Evolutionary conservation across 2,329 filamentous ascomycete species (phyloP), one percentile per base, ranked within the genome.

Genomic region (Botrytis sinoallii): DNA sequence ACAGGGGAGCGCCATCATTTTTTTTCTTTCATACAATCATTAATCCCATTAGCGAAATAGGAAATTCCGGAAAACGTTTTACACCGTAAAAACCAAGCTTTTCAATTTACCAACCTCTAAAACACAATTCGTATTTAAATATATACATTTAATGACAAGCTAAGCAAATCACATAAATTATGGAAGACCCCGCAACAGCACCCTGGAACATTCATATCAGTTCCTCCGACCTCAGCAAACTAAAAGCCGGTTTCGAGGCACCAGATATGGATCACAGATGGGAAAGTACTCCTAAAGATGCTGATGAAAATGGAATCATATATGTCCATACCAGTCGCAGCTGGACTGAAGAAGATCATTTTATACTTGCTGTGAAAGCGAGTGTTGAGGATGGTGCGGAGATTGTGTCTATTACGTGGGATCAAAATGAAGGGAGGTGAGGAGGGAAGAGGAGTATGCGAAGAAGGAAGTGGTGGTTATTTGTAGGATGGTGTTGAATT

Each of bases 111-210:
- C 14, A 29, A 57, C 6, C 7, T 29, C 52, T 6, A 57, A 18
- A 32, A 8, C n/a, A 57, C n/a, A 18, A 18, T 57, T 4, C 1
- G 18, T 9, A 4, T 29, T 29, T 3, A 9, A 29, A 32, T 1
- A 29, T 4, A 18, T 0, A 29, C 3, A 29, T 4, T 7, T 16
- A 18, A 29, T 8, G 29, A 0, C 0, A 6, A 6, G 3, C 3
- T 8, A 57, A 29, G n/a, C 14, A 57, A 57, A 57, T 4, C 1
- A 8, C 6, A 1, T 6, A 57, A 29, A 18, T 18, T 0, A 57
- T 57, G 52, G 3, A 57, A 29, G 52, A 29, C n/a, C 14, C 52
- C 6, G n/a, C n/a, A 29, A 57, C n/a, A 18, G 3, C 52, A 57
- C 6, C n/a, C 8, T 57, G 52, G 52, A 57, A 57, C n/a, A 29